Evolutionary conservation across 768 basidiomycete species (phyloP).

Genomic region (Tricholoma saponaceum): DNA sequence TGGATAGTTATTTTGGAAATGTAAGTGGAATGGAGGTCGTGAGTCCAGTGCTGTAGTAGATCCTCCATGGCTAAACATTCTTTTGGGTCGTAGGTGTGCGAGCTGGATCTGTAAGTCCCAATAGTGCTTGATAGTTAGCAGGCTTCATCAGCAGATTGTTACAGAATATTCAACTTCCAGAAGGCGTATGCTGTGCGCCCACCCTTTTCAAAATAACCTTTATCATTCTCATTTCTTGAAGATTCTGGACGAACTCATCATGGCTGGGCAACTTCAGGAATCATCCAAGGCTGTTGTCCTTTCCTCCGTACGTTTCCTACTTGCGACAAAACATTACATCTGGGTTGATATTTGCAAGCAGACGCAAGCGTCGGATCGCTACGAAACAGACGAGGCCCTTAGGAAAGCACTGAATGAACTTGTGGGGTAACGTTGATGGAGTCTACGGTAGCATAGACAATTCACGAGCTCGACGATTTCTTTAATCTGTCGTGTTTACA

Average conservation of each 20-base stretch:
- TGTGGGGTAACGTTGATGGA: conserved; percentile 1
- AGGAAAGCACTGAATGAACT: conserved; percentile 13
- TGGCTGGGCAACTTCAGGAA: conserved; percentile 93
- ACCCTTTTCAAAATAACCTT: background rate
- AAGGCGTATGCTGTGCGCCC: conserved; percentile 81
- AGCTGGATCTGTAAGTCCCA: conserved; percentile 77
- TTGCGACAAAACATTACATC: background rate
- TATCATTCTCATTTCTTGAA: conserved; percentile 19
- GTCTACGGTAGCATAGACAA: background rate
- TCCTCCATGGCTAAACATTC: conserved; percentile 48
- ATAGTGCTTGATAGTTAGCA: background rate
- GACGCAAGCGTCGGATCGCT: conserved; percentile 13
- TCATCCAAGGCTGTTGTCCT: conserved; percentile 75
- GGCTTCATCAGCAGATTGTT: background rate
- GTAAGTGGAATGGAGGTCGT: conserved; percentile 38
- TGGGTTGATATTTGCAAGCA: background rate
- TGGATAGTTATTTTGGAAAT: conserved; percentile 81
- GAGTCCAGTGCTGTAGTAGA: conserved; percentile 27
- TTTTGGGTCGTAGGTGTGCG: conserved; percentile 64
- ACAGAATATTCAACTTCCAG: conserved; percentile 95
- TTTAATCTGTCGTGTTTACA: background rate
- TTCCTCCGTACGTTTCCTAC: conserved; percentile 17
- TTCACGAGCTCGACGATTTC: background rate
- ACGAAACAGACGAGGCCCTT: conserved; percentile 18
- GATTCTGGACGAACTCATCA: conserved; percentile 91